Conservation (phyloP, 768 basidiomycete genomes). For the Russula compacta region DNA sequence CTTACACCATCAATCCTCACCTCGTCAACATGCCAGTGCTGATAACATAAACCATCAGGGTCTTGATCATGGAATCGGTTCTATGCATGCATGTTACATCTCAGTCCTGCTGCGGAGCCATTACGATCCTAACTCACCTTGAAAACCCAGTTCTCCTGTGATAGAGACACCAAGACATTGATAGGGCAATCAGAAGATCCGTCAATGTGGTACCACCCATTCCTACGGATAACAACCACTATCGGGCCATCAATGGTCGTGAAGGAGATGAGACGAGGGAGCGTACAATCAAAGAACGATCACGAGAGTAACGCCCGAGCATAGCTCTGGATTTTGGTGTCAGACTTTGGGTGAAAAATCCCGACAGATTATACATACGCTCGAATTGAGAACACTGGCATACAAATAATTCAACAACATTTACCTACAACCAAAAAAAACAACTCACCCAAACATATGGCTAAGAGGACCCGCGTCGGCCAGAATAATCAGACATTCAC, state of each 20-base stretch:
- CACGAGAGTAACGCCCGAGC: slow-evolving; percentile 28
- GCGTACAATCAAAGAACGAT: slow-evolving; percentile 28
- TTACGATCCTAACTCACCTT: slow-evolving; percentile 25
- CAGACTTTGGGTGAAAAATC: not conserved
- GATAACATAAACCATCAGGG: slow-evolving; percentile 23
- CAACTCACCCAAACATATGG: slow-evolving; percentile 22
- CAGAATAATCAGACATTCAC: not conserved
- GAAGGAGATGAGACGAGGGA: not conserved
- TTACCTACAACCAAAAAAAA: not conserved
- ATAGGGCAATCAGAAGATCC: slow-evolving; percentile 40
- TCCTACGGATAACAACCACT: slow-evolving; percentile 44
- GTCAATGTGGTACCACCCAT: slow-evolving; percentile 38
- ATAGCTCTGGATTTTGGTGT: slow-evolving; percentile 18
- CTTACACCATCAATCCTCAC: slow-evolving; percentile 4
- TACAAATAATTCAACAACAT: not conserved
- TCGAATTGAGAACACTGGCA: slow-evolving; percentile 39
- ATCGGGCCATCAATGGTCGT: not conserved
- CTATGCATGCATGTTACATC: slow-evolving; percentile 7
- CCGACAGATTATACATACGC: slow-evolving; percentile 27
- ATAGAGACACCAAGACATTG: slow-evolving; percentile 41
- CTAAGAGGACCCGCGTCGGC: slow-evolving; percentile 1
- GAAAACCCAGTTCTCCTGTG: slow-evolving; percentile 38
- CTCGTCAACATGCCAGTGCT: slow-evolving; percentile 24
- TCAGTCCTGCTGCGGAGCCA: not conserved
- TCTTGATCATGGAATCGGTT: slow-evolving; percentile 24